Evolutionary conservation across 768 basidiomycete species (phyloP).

Genomic region (Serendipita indica): DNA sequence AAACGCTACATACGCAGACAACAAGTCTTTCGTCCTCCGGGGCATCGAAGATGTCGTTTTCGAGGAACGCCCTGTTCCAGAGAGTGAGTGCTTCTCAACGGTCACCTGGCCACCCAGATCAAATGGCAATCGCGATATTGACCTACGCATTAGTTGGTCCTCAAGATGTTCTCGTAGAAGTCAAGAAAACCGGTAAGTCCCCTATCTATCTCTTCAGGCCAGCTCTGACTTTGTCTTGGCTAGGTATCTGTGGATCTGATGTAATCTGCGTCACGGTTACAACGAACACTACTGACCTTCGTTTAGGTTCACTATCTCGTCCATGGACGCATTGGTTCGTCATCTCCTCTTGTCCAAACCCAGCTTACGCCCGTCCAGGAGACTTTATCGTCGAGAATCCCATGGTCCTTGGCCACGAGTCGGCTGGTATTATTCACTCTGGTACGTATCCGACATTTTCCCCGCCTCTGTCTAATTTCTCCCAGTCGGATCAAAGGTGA

Average conservation of each 20-base stretch:
- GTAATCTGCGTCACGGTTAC: conserved; percentile 24
- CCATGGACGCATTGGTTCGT: conserved; percentile 49
- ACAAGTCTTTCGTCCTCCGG: conserved; percentile 65
- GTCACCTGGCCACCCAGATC: not conserved
- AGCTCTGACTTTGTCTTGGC: conserved; percentile 9
- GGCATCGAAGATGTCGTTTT: conserved; percentile 52
- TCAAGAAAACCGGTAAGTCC: conserved; percentile 78
- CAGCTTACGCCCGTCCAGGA: conserved; percentile 16
- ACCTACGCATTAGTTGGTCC: conserved; percentile 34
- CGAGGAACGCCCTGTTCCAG: conserved; percentile 62
- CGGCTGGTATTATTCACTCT: conserved; percentile 61
- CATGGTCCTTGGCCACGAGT: conserved; percentile 93
- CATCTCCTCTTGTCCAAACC: too few species aligned
- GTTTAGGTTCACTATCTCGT: conserved; percentile 64
- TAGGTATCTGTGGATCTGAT: conserved; percentile 88
- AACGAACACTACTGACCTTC: conserved; percentile 13
- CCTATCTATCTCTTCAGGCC: not conserved
- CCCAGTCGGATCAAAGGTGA: conserved; percentile 62
- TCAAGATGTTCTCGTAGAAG: conserved; percentile 71
- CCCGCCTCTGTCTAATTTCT: not conserved
- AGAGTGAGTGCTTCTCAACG: conserved; percentile 41
- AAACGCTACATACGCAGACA: conserved; percentile 28
- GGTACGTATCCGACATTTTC: conserved; percentile 24
- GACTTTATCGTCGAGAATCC: conserved; percentile 68
- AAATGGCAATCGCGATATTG: not conserved